Evolutionary conservation across 352 stramenopile genomes (phyloP), one percentile per base, ranked within the genome.

Genomic region (Globisporangium carolinianum): DNA sequence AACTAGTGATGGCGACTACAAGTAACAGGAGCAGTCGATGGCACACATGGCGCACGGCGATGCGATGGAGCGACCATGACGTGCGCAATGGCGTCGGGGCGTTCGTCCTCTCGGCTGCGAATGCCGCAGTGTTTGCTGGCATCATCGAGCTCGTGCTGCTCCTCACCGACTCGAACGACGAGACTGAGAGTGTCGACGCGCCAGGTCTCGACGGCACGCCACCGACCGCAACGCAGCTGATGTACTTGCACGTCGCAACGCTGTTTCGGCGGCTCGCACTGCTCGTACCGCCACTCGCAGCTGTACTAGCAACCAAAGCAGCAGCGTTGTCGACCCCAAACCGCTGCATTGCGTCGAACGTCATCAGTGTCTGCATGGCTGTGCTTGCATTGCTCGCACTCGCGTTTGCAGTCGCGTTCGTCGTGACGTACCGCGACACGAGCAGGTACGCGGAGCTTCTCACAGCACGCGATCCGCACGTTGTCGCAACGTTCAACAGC

Each of bases 401-500:
- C 6, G 47, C 47, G 18, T 54, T 54, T 8, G 37, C 38, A 18
- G 38, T 35, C 7, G 17, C 42, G 1, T 42, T 41, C 17, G 15
- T 49, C 11, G 18, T 35, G 3, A 12, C 37, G n/a, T 18, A 18
- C 3, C 6, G 36, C 10, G 41, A 32, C 12, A 37, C 55, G n/a
- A 8, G 24, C 37, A 17, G 41, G 47, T 37, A 54, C n/a, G 7
- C 46, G 6, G 37, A n/a, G 5, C 50, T 32, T 12, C 4, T 42
- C 12, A 18, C 46, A 11, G 36, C 8, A 38, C 47, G 37, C 50
- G 47, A 60, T 12, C 36, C 55, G 9, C 37, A 49, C 37, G 4
- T 24, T 10, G 12, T 46, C 41, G 14, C 37, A 15, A 18, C 55
- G 47, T 60, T 60, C 47, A 60, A 50, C 18, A 17, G 7, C 17